A percentile compares a stretch with the other conserved stretches of the same genome.
Evolutionary conservation across 441 rosid genomes (phyloP).

Genomic region (Adansonia grandidieri): DNA sequence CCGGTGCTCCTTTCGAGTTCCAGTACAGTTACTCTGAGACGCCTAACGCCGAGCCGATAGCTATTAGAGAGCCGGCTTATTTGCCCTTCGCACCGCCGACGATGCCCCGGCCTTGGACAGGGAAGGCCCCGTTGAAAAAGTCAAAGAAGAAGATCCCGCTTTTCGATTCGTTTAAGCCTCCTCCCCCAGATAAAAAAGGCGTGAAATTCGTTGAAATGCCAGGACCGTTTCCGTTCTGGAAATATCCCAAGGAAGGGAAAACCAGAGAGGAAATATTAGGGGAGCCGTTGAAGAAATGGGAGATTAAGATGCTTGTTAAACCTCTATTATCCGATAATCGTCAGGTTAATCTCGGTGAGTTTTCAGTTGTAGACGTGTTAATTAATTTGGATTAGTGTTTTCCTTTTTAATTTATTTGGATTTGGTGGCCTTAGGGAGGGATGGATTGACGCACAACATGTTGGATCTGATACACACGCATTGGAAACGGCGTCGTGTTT

Average conservation of each 20-base stretch:
- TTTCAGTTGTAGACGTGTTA: background rate
- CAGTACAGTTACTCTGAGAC: constrained; percentile 90
- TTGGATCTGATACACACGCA: constrained; percentile 83
- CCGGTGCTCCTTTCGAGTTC: constrained; percentile 92
- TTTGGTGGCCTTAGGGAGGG: constrained; percentile 60
- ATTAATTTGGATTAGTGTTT: background rate
- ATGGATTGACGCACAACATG: constrained; percentile 95
- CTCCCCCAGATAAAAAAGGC: constrained; percentile 62
- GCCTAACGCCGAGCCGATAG: constrained; percentile 73
- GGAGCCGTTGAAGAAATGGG: constrained; percentile 83
- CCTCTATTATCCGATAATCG: constrained; percentile 75
- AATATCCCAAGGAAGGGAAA: constrained; percentile 61
- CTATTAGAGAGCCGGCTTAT: constrained; percentile 88
- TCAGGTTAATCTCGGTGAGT: constrained; percentile 89
- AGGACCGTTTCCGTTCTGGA: constrained; percentile 62
- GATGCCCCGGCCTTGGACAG: constrained; percentile 94
- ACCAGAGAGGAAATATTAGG: constrained; percentile 79
- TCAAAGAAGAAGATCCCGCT: constrained; percentile 78
- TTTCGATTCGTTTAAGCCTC: constrained; percentile 69
- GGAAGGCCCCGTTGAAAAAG: constrained; percentile 73
- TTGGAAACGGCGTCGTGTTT: constrained; percentile 79
- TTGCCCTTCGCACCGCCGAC: constrained; percentile 90
- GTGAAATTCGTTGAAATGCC: constrained; percentile 72
- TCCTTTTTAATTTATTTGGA: background rate
- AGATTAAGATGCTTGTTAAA: constrained; percentile 67